These are phyloP conservation scores for Cercophora sp. DNA, from an alignment of 495 filamentous ascomycete species.

Conservation along the genomic window DNA sequence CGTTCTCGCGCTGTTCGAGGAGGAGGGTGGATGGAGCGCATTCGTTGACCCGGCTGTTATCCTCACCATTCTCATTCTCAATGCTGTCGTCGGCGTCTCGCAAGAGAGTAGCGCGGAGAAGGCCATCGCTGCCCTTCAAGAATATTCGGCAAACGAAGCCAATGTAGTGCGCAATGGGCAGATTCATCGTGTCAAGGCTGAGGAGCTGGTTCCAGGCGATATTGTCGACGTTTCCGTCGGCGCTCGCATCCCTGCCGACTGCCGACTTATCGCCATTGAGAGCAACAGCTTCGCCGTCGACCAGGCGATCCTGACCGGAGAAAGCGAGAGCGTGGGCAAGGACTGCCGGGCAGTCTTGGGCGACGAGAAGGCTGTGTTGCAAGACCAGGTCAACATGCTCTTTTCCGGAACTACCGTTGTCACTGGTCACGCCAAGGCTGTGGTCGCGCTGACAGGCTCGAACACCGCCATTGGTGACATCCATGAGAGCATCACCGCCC, in stretches of 20 bases:
- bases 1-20: slow-evolving; percentile 88
- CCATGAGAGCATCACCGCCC: slow-evolving; percentile 94
- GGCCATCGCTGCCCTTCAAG: slow-evolving; percentile 95
- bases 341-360: slow-evolving; percentile 59
- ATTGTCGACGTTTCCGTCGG: slow-evolving; percentile 86
- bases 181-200: slow-evolving; percentile 76
- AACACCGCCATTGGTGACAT: slow-evolving; percentile 98
- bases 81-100: slow-evolving; percentile 94
- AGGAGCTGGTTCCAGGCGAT: slow-evolving; percentile 94
- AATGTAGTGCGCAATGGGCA: slow-evolving; percentile 82
- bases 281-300: slow-evolving; percentile 97
- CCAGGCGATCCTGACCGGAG: slow-evolving; percentile 95
- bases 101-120: slow-evolving; percentile 99
- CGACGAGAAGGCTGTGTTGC: slow-evolving; percentile 86
- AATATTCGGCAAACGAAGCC: slow-evolving; percentile 98
- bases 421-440: slow-evolving; percentile 85
- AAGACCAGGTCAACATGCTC: slow-evolving; percentile 96
- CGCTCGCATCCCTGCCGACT: slow-evolving; percentile 95
- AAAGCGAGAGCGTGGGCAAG: slow-evolving; percentile 96
- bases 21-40: slow-evolving; percentile 90
- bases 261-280: slow-evolving; percentile 81
- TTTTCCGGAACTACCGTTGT: slow-evolving; percentile 98
- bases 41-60: slow-evolving; percentile 98
- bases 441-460: slow-evolving; percentile 87
- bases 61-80: slow-evolving; percentile 93